Evolutionary conservation across 306 rosid species (phyloP).

Genomic region (Acacia confusa): DNA sequence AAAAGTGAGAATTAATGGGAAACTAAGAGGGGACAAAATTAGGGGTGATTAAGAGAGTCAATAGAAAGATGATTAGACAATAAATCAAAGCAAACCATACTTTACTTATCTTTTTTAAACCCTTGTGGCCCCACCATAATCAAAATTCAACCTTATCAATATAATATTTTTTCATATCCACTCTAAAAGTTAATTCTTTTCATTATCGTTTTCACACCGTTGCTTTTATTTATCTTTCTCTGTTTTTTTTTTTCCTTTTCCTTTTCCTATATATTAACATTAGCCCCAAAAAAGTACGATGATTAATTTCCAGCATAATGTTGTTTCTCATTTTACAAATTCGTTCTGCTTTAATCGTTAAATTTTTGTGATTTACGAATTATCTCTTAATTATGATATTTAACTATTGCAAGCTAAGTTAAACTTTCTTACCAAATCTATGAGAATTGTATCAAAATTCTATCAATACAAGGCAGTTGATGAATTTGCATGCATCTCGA

Average conservation of each 20-base stretch:
- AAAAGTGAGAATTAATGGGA: neutral
- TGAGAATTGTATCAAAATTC: no score
- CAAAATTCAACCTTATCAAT: conserved; percentile 23
- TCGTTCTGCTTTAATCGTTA: neutral
- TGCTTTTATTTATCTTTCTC: neutral
- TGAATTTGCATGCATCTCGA: neutral
- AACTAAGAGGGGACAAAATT: conserved; percentile 19
- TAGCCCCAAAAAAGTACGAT: neutral
- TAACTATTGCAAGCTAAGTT: neutral
- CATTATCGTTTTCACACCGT: neutral
- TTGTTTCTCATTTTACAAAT: neutral
- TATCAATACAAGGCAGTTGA: no score
- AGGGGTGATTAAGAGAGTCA: conserved; percentile 35
- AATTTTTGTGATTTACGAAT: neutral
- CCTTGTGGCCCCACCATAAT: conserved; percentile 29
- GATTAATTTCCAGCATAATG: neutral
- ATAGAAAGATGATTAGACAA: conserved; percentile 41
- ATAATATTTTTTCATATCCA: conserved; percentile 2
- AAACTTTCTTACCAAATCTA: no score
- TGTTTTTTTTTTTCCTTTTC: no score
- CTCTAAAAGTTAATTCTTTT: neutral
- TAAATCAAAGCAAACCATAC: conserved; percentile 42
- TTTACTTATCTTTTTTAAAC: conserved; percentile 39
- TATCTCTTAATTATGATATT: neutral
- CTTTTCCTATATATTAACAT: neutral